phyloP scores from a whole-genome alignment of 1,139 yeast genomes.

The Geotrichum citri-aurantii region DNA sequence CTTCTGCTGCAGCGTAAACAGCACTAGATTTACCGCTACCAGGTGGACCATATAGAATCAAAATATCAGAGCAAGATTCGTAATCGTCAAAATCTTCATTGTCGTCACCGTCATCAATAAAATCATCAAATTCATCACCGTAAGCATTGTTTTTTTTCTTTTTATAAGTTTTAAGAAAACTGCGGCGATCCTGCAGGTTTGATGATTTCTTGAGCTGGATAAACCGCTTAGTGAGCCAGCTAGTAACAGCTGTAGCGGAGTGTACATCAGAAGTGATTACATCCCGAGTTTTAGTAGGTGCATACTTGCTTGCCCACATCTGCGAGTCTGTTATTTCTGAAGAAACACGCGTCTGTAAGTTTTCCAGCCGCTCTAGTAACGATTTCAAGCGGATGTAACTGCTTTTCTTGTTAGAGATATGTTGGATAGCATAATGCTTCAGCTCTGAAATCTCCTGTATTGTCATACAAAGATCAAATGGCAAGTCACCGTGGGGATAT shows the following conservation, averaged over 20 bases:
- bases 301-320: constrained; percentile 12
- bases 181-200: not conserved
- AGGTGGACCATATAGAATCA: constrained; percentile 63
- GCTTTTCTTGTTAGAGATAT: not conserved
- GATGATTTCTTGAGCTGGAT: constrained; percentile 10
- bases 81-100: constrained; percentile 40
- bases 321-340: constrained; percentile 1
- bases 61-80: constrained; percentile 16
- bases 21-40: constrained; percentile 81
- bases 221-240: constrained; percentile 23
- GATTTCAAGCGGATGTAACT: not conserved
- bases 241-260: constrained; percentile 19
- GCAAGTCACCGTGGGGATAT: not conserved
- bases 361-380: not conserved
- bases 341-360: not conserved
- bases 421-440: not conserved
- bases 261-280: constrained; percentile 19
- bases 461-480: not conserved
- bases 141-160: constrained; percentile 16
- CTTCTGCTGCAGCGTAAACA: constrained; percentile 61
- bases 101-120: constrained; percentile 36
- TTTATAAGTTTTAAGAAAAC: constrained; percentile 18
- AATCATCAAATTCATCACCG: constrained; percentile 38
- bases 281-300: not conserved
- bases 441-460: not conserved